A percentile compares a stretch with the other conserved stretches of the same genome.
Evolutionary conservation across 345 rosid species (phyloP).

Genomic region (Clausena lansium): DNA sequence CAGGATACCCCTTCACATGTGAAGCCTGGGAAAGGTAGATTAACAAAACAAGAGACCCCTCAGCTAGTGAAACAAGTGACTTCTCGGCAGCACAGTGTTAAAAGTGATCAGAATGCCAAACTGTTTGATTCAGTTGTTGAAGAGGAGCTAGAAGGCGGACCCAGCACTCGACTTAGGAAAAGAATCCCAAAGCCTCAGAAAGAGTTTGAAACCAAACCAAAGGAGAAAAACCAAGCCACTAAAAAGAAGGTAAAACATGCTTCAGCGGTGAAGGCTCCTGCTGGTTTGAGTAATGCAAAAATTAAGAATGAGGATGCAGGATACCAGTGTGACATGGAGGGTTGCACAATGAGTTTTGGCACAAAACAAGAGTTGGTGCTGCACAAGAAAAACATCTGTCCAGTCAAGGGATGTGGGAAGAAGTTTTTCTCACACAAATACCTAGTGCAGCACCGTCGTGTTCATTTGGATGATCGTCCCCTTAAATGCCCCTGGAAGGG

Average conservation of each 20-base stretch:
- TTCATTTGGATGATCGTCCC: constrained; percentile 90
- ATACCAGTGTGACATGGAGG: constrained; percentile 82
- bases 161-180: constrained; percentile 74
- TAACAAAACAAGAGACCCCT: constrained; percentile 13
- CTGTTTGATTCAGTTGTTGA: constrained; percentile 26
- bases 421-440: constrained; percentile 94
- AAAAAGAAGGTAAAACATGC: constrained; percentile 47
- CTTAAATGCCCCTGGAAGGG: constrained; percentile 99
- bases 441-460: constrained; percentile 88
- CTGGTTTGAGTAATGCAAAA: constrained; percentile 35
- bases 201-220: constrained; percentile 31
- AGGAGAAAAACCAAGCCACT: constrained; percentile 44
- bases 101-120: constrained; percentile 28
- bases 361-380: constrained; percentile 62
- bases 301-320: constrained; percentile 52
- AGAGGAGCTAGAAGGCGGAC: constrained; percentile 60
- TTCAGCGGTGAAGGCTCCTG: constrained; percentile 26
- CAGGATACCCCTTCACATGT: neutral
- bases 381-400: constrained; percentile 84
- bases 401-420: constrained; percentile 92
- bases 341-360: constrained; percentile 82
- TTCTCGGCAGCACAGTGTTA: constrained; percentile 25
- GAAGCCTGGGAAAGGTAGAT: constrained; percentile 13
- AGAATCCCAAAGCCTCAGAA: constrained; percentile 49
- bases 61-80: constrained; percentile 39